Conservation (phyloP, 495 filamentous ascomycete species). For the Cercophora samala region DNA sequence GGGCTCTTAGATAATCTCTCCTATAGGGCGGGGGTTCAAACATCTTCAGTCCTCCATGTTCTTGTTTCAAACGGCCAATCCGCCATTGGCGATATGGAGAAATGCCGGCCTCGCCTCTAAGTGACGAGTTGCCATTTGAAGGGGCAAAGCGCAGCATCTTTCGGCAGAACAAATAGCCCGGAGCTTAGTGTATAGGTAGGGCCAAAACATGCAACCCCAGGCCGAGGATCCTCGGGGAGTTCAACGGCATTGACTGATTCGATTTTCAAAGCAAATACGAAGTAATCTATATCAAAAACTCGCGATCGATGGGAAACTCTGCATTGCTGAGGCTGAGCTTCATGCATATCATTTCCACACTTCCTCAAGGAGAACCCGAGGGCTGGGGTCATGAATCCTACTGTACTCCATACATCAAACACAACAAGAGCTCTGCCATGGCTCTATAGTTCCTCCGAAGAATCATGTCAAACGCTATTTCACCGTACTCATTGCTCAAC, state of each 20-base stretch:
- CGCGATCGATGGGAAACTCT: neutral
- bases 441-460: neutral
- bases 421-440: neutral
- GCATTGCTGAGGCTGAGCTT: conserved; percentile 1
- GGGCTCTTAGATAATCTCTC: no score
- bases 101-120: neutral
- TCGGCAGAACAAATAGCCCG: neutral
- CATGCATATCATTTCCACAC: neutral
- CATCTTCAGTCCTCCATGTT: neutral
- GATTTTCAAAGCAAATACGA: no score
- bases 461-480: neutral
- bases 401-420: neutral
- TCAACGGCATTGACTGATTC: neutral
- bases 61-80: neutral
- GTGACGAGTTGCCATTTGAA: no score
- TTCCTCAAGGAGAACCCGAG: neutral
- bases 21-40: no score
- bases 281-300: neutral
- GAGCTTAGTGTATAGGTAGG: neutral
- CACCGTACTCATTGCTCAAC: neutral
- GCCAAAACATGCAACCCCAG: neutral
- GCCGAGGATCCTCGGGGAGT: neutral
- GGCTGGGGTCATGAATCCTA: neutral
- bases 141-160: neutral
- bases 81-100: neutral